Conservation (phyloP, 23 red algal genomes). For the Gracilaria vermiculophylla region DNA sequence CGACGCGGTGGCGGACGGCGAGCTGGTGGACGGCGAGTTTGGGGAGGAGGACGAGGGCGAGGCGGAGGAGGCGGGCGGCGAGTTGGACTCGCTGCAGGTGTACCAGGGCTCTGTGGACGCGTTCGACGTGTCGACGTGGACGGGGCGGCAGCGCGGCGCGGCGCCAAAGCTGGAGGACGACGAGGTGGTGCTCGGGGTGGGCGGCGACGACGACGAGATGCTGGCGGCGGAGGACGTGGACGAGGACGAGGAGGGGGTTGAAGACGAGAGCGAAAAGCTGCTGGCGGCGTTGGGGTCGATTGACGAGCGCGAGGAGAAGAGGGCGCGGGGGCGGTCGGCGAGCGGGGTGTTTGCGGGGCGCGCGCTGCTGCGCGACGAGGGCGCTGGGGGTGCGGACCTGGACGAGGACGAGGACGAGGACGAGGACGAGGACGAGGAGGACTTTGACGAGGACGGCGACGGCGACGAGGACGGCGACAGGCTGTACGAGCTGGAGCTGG, state of each 20-base stretch:
- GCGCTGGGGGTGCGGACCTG: conserved; percentile 21
- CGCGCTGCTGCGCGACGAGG: not conserved
- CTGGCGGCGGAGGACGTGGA: conserved; percentile 10
- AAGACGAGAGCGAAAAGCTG: conserved; percentile 50
- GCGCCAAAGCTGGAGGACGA: not conserved
- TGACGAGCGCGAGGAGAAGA: conserved; percentile 14
- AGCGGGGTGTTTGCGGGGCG: not conserved
- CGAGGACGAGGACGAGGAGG: conserved; percentile 14
- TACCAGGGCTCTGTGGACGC: conserved; percentile 25
- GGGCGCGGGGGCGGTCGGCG: not conserved
- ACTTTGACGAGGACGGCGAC: conserved; percentile 1
- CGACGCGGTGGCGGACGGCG: not conserved
- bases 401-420: conserved; percentile 44
- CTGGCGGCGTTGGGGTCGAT: conserved; percentile 35
- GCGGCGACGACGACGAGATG: conserved; percentile 28
- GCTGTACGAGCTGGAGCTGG: conserved; percentile 26
- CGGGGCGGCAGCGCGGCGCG: not conserved
- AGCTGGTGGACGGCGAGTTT: conserved; percentile 6
- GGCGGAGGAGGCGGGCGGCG: conserved; percentile 29
- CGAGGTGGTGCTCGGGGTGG: conserved; percentile 1
- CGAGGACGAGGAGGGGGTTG: conserved; percentile 21
- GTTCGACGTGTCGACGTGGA: conserved; percentile 21
- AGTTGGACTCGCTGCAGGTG: conserved; percentile 35
- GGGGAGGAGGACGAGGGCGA: conserved; percentile 38
- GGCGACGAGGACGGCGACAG: not conserved